Base-by-base conservation (phyloP, 2,329 filamentous ascomycete genomes). In the Aureobasidium pullulans region DNA sequence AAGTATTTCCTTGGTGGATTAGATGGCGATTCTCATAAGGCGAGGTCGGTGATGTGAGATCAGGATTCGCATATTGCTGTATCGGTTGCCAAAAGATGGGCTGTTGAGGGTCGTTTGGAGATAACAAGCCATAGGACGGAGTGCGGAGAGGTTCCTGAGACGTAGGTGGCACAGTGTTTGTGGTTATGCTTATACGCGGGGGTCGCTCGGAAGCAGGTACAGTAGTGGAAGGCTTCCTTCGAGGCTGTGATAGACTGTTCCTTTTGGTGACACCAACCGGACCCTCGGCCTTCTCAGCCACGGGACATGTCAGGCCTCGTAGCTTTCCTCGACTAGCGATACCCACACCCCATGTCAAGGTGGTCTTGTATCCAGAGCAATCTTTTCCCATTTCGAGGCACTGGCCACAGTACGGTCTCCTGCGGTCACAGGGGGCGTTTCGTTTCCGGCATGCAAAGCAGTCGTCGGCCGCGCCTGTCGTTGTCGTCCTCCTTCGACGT, bases 261-360 rank as follows among this genome's bases (percentile, higher is more conserved):
- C 47, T 67, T 64, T 65, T 64, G 66, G 65, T 63, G 31, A 62
- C 64, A 37, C 67, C 68, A 13, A 57, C 32, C 67, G 64, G 44
- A 67, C 65, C 19, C 69, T 43, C 70, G 67, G 53, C 70, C 15
- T 74, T 73, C 57, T 78, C 79, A 40, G 79, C 78, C 54, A 87
- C 75, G 9, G 84, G 84, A 60, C 96, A 78, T 60, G 92, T 92
- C 66, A 96, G 80, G 40, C 93, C 93, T 63, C 93, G 85, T 64
- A 97, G 84, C 79, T 97, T 97, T 70, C 93, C 93, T 69, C 93
- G 86, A 75, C 92, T 96, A 60, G 93, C 93, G 61, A 97, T 93
- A 54, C 93, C 93, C 49, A 96, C 90, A 43, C 91, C 91, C 93
- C 93, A 97, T 48, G 93, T 97, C 74, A 97, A 81, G 67, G 93